Conservation (phyloP, 331 rosid genomes). For the Dryas integrifolia region DNA sequence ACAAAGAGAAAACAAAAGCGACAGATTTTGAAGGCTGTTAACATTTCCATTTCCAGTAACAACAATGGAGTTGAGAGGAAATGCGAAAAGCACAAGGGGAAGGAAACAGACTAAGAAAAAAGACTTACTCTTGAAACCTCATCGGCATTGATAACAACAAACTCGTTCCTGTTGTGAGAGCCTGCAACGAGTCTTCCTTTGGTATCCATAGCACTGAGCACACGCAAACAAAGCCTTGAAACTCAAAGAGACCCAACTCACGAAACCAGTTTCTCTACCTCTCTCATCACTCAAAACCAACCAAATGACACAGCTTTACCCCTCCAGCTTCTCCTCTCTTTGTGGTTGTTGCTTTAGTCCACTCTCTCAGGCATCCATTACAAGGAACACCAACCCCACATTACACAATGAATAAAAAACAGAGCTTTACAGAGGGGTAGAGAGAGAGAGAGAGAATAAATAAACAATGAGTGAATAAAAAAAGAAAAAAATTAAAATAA, state of each 20-base stretch:
- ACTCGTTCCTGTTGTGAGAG: conserved; percentile 79
- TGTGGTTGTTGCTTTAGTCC: conserved; percentile 6
- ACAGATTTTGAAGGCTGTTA: conserved; percentile 5
- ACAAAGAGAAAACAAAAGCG: conserved; percentile 3
- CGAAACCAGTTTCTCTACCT: conserved; percentile 24
- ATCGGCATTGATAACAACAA: conserved; percentile 82
- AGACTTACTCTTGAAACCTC: conserved; percentile 62
- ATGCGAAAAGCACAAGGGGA: neutral
- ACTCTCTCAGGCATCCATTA: conserved; percentile 36
- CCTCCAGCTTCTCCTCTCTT: neutral
- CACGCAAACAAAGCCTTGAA: conserved; percentile 31
- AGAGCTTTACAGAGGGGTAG: conserved; percentile 26
- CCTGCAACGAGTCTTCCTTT: conserved; percentile 71
- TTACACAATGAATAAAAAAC: conserved; percentile 29
- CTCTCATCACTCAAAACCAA: conserved; percentile 33
- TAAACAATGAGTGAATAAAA: neutral
- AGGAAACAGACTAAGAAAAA: neutral
- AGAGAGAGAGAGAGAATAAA: conserved; percentile 12
- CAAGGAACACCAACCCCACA: conserved; percentile 40
- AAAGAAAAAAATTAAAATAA: conserved; percentile 1
- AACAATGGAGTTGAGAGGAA: conserved; percentile 13
- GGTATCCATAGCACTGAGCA: conserved; percentile 43
- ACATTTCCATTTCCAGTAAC: conserved; percentile 21
- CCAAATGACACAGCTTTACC: conserved; percentile 22
- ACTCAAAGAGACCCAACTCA: conserved; percentile 32